phyloP scores from a whole-genome alignment of 208 protist genomes.

The Leishmania lainsoni region DNA sequence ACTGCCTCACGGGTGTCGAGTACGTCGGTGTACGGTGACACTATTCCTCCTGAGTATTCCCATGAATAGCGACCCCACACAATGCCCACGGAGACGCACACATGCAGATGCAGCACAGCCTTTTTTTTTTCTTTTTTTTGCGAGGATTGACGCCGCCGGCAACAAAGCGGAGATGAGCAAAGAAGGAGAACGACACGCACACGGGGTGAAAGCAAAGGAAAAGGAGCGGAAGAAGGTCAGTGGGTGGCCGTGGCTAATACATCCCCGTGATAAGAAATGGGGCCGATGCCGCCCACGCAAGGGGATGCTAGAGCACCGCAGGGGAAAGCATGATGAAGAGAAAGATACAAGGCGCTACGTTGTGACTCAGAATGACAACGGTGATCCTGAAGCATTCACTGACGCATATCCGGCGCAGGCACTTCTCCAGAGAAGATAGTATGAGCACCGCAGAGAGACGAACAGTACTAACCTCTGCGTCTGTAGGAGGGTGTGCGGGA shows the following conservation, averaged over 20 bases:
- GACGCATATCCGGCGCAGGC: not conserved
- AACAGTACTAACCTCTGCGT: not conserved
- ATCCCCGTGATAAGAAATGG: not conserved
- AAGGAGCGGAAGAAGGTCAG: not conserved
- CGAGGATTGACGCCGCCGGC: not conserved
- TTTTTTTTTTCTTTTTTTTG: too few species aligned
- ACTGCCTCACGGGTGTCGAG: not conserved
- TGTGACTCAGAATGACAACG: not conserved
- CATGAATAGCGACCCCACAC: not conserved
- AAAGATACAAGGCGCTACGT: not conserved
- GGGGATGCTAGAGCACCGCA: not conserved
- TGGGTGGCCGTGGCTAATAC: not conserved
- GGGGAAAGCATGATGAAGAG: not conserved
- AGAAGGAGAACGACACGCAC: not conserved
- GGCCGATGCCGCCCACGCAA: not conserved
- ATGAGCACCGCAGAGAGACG: not conserved
- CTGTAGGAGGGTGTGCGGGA: not conserved
- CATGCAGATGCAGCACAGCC: not conserved
- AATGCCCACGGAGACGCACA: not conserved
- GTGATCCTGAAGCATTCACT: not conserved
- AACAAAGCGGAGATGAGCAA: not conserved
- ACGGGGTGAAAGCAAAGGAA: not conserved
- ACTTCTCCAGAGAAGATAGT: not conserved
- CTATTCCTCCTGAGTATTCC: not conserved
- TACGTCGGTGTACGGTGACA: not conserved